phyloP scores from a whole-genome alignment of 2,329 filamentous ascomycete species.

The Fusarium continuum region DNA sequence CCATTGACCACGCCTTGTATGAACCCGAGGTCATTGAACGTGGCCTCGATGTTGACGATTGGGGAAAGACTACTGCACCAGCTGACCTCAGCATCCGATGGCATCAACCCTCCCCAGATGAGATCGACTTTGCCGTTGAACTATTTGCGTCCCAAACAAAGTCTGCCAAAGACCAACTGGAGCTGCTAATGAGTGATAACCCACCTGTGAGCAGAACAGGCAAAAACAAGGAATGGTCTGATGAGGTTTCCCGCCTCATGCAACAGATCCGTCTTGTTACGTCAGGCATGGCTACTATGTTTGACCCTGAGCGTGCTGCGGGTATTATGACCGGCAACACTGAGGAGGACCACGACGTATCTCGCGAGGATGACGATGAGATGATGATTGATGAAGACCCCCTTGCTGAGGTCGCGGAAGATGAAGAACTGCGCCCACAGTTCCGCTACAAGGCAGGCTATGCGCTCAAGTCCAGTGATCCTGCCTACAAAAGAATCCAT shows the following conservation, averaged over 20 bases:
- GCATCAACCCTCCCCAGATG: conserved; percentile 83
- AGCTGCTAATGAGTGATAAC: conserved; percentile 80
- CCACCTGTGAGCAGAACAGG: conserved; percentile 89
- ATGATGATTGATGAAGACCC: conserved; percentile 59
- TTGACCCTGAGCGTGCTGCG: conserved; percentile 80
- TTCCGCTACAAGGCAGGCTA: conserved; percentile 93
- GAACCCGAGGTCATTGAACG: conserved; percentile 77
- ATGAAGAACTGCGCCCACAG: conserved; percentile 83
- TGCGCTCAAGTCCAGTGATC: conserved; percentile 64
- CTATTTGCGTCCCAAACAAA: conserved; percentile 86
- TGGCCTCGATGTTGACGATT: conserved; percentile 80
- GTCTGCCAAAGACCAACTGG: conserved; percentile 77
- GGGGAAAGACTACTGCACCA: conserved; percentile 82
- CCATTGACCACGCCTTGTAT: conserved; percentile 87
- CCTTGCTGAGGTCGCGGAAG: conserved; percentile 73
- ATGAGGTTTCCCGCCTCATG: conserved; percentile 91
- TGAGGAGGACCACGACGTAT: conserved; percentile 63
- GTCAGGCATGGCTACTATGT: conserved; percentile 88
- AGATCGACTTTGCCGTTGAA: conserved; percentile 88
- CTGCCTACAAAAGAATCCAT: conserved; percentile 80
- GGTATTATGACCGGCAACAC: conserved; percentile 56
- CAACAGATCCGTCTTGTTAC: conserved; percentile 88
- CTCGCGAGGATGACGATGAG: conserved; percentile 58
- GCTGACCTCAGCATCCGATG: conserved; percentile 84
- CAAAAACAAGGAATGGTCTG: conserved; percentile 98